Evolutionary conservation across 2,329 filamentous ascomycete species (phyloP).

Genomic region (Zasmidium cellare): DNA sequence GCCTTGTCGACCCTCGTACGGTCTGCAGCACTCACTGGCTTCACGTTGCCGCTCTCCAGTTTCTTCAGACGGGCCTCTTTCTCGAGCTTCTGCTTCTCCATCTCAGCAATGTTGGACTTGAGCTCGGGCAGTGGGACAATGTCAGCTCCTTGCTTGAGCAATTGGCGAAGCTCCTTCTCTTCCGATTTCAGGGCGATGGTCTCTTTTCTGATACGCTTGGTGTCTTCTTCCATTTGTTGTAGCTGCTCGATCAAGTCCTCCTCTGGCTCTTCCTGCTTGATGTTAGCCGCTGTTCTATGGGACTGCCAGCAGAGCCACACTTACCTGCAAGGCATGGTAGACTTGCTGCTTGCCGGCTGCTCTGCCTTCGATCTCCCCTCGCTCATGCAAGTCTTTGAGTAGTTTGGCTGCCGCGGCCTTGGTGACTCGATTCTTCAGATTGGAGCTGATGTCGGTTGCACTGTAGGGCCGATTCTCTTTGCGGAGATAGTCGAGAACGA

Average conservation of each 20-base stretch:
- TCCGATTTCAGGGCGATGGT: conserved; percentile 46
- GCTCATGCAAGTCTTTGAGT: conserved; percentile 63
- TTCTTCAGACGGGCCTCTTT: conserved; percentile 43
- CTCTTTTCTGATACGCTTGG: conserved; percentile 46
- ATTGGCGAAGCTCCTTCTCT: conserved; percentile 51
- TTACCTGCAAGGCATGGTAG: conserved; percentile 56
- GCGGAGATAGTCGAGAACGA: conserved; percentile 34
- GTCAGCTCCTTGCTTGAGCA: conserved; percentile 48
- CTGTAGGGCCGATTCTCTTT: conserved; percentile 36
- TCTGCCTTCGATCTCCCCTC: conserved; percentile 59
- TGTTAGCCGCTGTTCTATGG: background rate
- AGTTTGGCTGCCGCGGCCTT: conserved; percentile 59
- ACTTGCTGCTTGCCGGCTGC: conserved; percentile 62
- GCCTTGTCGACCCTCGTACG: conserved; percentile 47
- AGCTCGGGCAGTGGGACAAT: conserved; percentile 55
- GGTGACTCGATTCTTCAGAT: conserved; percentile 37
- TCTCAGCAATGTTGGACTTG: conserved; percentile 40
- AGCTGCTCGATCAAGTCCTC: conserved; percentile 51
- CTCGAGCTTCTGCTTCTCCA: conserved; percentile 48
- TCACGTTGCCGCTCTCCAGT: conserved; percentile 42
- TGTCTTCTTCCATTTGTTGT: conserved; percentile 50
- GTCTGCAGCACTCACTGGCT: conserved; percentile 52
- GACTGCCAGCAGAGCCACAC: background rate
- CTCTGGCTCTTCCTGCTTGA: conserved; percentile 51
- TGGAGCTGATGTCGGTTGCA: conserved; percentile 37